Evolutionary conservation across 331 rosid species (phyloP), one percentile per base, ranked within the genome.

Genomic region (Saraca asoca): DNA sequence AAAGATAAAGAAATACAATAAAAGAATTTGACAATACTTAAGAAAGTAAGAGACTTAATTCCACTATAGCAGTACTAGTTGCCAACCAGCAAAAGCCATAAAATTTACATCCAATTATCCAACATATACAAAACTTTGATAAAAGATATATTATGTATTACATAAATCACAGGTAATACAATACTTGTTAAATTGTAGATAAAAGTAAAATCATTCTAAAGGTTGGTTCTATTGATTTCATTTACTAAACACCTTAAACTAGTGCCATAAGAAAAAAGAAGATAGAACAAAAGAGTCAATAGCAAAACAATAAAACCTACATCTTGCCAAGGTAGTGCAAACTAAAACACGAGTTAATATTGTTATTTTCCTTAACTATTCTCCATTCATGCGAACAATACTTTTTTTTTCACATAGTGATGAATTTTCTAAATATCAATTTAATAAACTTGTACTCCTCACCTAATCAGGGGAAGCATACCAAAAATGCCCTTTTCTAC

Each of bases 401-500:
- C 71, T 77, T 35, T 82, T 81, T 62, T 75, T 85, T 76, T 90
- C 98, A 67, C 84, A 75, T 5, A 90, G 86, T 29, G 96, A 79
- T 63, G 90, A 59, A 55, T 89, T 73, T 74, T 85, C 89, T 37
- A 72, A 37, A 72, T 84, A 93, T 55, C 33, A 71, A 73, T 83
- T 86, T 84, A 87, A 61, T 49, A 89, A 83, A 49, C 58, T 66
- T 58, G 59, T 41, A 62, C 81, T 67, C 76, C 77, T 84, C 18
- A 93, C 83, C 72, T 90, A 94, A 43, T 83, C 74, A 42, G 98
- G 95, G 53, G 85, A 49, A 54, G 84, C 70, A 78, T 87, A 87
- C 95, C 98, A 93, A 51, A 93, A 77, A 79, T 90, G 98, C 44
- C 85, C 81, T 78, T 93, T 88, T 87, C 90, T 87, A 24, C 69